Base-by-base conservation (phyloP, 306 rosid genomes). In the Trifolium dubium region DNA sequence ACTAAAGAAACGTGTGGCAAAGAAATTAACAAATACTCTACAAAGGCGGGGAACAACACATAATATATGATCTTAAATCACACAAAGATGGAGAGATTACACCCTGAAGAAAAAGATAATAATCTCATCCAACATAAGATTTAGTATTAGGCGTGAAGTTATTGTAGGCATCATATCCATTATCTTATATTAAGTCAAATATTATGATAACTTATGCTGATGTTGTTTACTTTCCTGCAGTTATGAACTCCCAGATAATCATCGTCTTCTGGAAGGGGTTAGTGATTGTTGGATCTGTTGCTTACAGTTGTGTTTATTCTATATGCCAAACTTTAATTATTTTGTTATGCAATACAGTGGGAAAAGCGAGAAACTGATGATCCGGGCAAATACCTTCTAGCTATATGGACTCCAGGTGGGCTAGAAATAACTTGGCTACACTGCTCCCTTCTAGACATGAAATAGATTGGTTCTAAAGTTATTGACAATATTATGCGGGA, bases 321-420 rank as follows among this genome's bases (percentile, higher is more conserved):
- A 30, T 53, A 59, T 50, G 53, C 73, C 67, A 41, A 40, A 72
- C 71, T 54, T 64, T 44, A 32, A 46, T 67, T 44, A 53, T 41
- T 35, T 78, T 30, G 34, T 82, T 73, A 72, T 76, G 51, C 83
- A 76, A 88, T 87, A 81, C 88, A 87, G 83, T 67, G 92, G 88
- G 97, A 90, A 44, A 80, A 10, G 72, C 87, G 98, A 70, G 99
- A 95, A 86, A 85, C 88, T 35, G 99, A 95, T 78, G 99, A 95
- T 80, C 99, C 99, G 10, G 86, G 93, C 84, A 82, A 76, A 53
- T 95, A 95, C 86, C 92, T 95, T 61, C 88, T 95, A 76, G 98
- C 99, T 59, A 92, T 95, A 80, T 95, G 99, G 99, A 87, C 98
- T 63, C 99, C 99, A 88, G 99, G 99, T 89, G 80, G 63, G 79